Conservation (phyloP, 495 filamentous ascomycete species). For the Chaetomidium leptoderma region DNA sequence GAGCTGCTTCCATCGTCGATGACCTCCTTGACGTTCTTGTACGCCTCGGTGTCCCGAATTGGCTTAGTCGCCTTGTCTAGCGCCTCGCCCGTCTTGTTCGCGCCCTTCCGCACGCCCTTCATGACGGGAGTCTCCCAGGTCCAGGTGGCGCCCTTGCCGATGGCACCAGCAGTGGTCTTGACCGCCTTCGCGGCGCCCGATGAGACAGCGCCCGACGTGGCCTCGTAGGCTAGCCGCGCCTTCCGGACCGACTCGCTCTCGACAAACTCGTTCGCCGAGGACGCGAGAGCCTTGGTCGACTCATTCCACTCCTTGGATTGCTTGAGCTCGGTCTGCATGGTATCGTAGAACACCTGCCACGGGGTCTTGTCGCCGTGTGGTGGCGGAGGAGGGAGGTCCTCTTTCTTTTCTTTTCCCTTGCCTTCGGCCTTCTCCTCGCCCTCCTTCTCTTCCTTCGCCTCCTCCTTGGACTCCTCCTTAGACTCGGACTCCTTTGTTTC, state of each 20-base stretch:
- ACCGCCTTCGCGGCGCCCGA: conserved; percentile 70
- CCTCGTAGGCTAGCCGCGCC: conserved; percentile 78
- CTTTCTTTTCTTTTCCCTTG: conserved; percentile 56
- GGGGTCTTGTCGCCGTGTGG: conserved; percentile 97
- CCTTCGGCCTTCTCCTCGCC: conserved; percentile 43
- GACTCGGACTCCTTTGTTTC: conserved; percentile 26
- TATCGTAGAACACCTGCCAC: conserved; percentile 97
- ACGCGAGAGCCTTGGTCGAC: conserved; percentile 88
- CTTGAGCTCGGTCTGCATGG: conserved; percentile 86
- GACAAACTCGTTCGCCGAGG: conserved; percentile 82
- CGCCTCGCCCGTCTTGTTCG: conserved; percentile 74
- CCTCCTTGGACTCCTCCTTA: conserved; percentile 34
- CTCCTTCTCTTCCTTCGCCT: conserved; percentile 46
- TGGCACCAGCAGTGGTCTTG: conserved; percentile 75
- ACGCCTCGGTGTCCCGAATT: conserved; percentile 88
- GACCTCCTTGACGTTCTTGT: conserved; percentile 87
- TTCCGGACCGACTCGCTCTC: conserved; percentile 89
- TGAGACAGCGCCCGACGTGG: conserved; percentile 70
- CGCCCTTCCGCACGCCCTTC: conserved; percentile 84
- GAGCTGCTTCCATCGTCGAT: conserved; percentile 97
- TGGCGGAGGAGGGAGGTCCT: conserved; percentile 81
- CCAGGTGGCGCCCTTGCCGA: conserved; percentile 88
- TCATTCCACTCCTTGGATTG: conserved; percentile 99
- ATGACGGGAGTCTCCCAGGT: conserved; percentile 95
- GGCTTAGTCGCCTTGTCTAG: conserved; percentile 92